Evolutionary conservation across 345 rosid species (phyloP).

Genomic region (Punica granatum): DNA sequence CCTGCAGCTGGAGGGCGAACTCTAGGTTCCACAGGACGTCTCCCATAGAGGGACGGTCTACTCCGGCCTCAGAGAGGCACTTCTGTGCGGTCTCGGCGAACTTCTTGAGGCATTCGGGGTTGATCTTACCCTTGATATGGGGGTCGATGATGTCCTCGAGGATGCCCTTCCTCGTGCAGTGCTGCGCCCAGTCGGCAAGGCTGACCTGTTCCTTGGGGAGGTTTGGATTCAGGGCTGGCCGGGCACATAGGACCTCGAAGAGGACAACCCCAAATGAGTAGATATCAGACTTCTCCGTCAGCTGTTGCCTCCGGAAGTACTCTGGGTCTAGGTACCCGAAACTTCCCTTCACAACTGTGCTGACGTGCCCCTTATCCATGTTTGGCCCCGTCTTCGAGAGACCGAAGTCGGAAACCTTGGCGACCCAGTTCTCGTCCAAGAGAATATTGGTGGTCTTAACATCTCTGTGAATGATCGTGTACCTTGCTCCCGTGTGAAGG

Average conservation of each 20-base stretch:
- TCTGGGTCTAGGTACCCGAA: conserved; percentile 91
- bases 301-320: conserved; percentile 69
- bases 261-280: conserved; percentile 91
- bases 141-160: conserved; percentile 65
- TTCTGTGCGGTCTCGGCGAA: conserved; percentile 55
- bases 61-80: conserved; percentile 43
- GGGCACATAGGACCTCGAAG: conserved; percentile 63
- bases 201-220: conserved; percentile 77
- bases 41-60: conserved; percentile 62
- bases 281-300: conserved; percentile 81
- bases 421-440: conserved; percentile 73
- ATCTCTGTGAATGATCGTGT: conserved; percentile 87
- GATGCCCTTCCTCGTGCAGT: conserved; percentile 40
- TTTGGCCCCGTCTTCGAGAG: conserved; percentile 71
- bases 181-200: conserved; percentile 78
- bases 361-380: conserved; percentile 76
- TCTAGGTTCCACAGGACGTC: conserved; percentile 72
- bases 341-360: conserved; percentile 83
- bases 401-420: conserved; percentile 85
- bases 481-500: conserved; percentile 83
- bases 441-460: conserved; percentile 92
- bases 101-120: conserved; percentile 44
- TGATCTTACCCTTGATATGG: conserved; percentile 37
- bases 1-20: conserved; percentile 54
- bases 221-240: conserved; percentile 65